These are phyloP conservation scores for Neonectria ditissima DNA, from an alignment of 2,329 filamentous ascomycete species.

Conservation along the genomic window DNA sequence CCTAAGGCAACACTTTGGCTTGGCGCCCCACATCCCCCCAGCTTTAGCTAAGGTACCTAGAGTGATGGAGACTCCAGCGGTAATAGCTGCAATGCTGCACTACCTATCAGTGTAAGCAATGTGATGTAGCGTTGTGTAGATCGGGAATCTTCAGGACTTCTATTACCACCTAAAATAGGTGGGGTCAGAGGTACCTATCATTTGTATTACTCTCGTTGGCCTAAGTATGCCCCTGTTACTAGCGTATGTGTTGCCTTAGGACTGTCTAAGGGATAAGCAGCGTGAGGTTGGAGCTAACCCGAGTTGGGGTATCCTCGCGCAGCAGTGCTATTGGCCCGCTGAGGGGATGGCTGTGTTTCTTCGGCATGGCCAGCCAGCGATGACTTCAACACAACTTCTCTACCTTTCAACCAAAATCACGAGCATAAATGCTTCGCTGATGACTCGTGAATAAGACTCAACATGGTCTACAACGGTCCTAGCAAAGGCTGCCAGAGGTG, in stretches of 20 bases:
- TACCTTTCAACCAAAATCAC: neutral
- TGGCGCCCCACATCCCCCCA: no score
- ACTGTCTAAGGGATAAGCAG: conserved; percentile 37
- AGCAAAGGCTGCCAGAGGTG: conserved; percentile 14
- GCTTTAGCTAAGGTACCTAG: no score
- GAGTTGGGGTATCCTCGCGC: conserved; percentile 14
- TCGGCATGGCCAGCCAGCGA: neutral
- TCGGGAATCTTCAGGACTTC: no score
- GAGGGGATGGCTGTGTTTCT: neutral
- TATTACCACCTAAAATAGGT: no score
- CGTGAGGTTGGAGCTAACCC: neutral
- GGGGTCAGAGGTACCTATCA: no score
- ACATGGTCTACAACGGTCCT: conserved; percentile 14
- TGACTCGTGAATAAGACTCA: neutral
- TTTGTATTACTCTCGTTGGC: no score
- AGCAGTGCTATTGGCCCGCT: neutral
- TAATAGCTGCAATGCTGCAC: no score
- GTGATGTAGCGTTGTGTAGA: no score
- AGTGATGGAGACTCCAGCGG: no score
- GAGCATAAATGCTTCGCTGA: neutral
- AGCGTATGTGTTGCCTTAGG: conserved; percentile 30
- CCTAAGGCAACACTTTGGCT: no score
- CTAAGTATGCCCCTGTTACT: neutral
- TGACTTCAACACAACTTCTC: neutral
- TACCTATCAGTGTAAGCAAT: no score